Evolutionary conservation across 805 yeast species (phyloP).

Genomic region (Hanseniaspora nectarophila): DNA sequence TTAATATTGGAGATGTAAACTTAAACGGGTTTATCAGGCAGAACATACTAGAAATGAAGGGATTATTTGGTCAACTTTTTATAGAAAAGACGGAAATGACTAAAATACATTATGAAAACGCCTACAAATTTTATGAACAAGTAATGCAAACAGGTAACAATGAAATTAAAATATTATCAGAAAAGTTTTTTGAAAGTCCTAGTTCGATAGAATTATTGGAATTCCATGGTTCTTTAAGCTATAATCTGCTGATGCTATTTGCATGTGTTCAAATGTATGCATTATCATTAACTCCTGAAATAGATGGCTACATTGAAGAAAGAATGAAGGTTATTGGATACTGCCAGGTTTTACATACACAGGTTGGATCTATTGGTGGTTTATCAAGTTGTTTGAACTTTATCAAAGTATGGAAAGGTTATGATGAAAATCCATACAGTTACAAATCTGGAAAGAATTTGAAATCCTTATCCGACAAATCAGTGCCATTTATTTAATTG

Average conservation of each 20-base stretch:
- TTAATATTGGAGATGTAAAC: neutral
- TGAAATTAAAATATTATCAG: neutral
- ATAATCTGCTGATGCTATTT: conserved; percentile 16
- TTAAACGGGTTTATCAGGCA: neutral
- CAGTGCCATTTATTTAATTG: conserved; percentile 10
- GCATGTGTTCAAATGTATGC: conserved; percentile 15
- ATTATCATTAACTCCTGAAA: neutral
- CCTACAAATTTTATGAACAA: neutral
- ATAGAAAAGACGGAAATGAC: neutral
- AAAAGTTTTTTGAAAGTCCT: neutral
- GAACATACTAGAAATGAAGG: neutral
- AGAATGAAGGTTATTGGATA: conserved; percentile 16
- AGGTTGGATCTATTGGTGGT: conserved; percentile 17
- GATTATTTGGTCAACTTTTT: neutral
- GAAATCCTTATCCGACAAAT: neutral
- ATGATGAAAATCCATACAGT: neutral
- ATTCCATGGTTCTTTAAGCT: neutral
- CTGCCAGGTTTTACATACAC: conserved; percentile 14
- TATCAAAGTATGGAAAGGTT: conserved; percentile 3
- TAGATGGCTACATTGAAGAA: conserved; percentile 6
- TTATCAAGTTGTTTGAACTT: conserved; percentile 6
- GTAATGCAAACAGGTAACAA: neutral
- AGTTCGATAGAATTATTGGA: neutral
- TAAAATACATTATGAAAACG: neutral
- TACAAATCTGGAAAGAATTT: neutral